Evolutionary conservation across 768 basidiomycete species (phyloP), one percentile per base, ranked within the genome.

Genomic region (Candolleomyces efflorescens): DNA sequence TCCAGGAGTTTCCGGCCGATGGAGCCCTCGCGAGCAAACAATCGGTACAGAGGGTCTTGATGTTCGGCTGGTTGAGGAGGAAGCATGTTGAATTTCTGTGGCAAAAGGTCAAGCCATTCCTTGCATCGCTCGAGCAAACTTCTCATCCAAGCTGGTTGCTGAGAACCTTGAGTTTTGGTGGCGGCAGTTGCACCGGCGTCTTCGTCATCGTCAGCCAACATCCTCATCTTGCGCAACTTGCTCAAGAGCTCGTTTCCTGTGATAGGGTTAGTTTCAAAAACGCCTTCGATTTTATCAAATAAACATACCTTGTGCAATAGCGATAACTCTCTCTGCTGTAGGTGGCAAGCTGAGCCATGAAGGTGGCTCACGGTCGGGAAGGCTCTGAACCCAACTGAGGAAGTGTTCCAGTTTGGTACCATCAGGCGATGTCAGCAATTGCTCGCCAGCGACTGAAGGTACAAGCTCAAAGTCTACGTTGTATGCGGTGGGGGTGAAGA

Each of bases 101-200:
- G 96, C 3, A 98, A 70, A 53, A 83, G 78, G 3, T 73, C 74
- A 51, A 94, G 79, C 93, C 94, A 96, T 67, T 92, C 90, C 41
- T 82, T 78, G 68, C 93, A 92, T 41, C 92, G 86, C 54, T 90
- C 87, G 51, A 87, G 78, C 41, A 98, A 76, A 18, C 82, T 78
- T 32, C 90, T 83, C 96, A 98, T 98, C 96, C 96, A 99, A 1
- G 89, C 90, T 20, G 96, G 95, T 67, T 92, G 90, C 55, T 89
- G 85, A 2, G 86, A 81, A 1, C 83, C 72, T 61, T 85, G 82
- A 18, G 82, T 77, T 67, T 88, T 89, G 20, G 83, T 73, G n/a
- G 80, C 69, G 2, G 76, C 65, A 3, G 80, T 68, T 1, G 79
- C 69, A 15, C 78, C 78, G 18, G 85, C 82, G 48, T 94, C 92